Evolutionary conservation across 768 basidiomycete genomes (phyloP), one percentile per base, ranked within the genome.

Genomic region (Russula ochroleuca): DNA sequence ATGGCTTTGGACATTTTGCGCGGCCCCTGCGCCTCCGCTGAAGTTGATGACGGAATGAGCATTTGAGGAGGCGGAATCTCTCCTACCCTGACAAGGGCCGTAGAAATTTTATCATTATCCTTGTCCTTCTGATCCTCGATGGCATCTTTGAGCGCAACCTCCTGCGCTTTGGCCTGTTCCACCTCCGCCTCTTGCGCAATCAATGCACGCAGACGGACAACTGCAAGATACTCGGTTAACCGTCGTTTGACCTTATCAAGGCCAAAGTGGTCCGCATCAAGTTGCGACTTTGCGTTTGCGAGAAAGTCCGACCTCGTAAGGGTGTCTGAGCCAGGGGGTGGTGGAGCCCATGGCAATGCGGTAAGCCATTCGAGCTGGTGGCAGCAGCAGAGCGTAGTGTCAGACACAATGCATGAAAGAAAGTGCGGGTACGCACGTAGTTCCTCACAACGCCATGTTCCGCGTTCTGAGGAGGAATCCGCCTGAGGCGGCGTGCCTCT

Each of bases 161-260:
- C 70, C 54, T 69, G 62, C 2, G 33, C 51, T 62, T 64, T 58
- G 33, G 50, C 43, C 35, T 61, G 55, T 52, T 64, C 47, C 6
- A 55, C 23, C 51, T 65, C 59, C 0, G 45, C 40, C 53, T 65
- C 64, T 63, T 62, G 56, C 58, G 66, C 55, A 35, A 69, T 67
- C 37, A 64, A 64, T 21, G 72, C 71, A 6, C 68, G 71, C 55
- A 85, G 75, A 64, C 92, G 78, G 38, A 95, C 87, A 13, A 97
- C 89, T 0, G 92, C 94, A 45, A 98, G 82, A 72, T 93, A 97
- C 70, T 97, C 95, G 51, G 96, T 89, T 3, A 96, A 74, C 11
- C 94, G 81, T 67, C 90, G 87, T 80, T 97, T 98, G 73, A 98
- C 88, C 73, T 90, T 92, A 62, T 94, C 92, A 19, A 98, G 78